Base-by-base conservation (phyloP, 768 basidiomycete genomes). In the Leccinum olivaceopallidum region DNA sequence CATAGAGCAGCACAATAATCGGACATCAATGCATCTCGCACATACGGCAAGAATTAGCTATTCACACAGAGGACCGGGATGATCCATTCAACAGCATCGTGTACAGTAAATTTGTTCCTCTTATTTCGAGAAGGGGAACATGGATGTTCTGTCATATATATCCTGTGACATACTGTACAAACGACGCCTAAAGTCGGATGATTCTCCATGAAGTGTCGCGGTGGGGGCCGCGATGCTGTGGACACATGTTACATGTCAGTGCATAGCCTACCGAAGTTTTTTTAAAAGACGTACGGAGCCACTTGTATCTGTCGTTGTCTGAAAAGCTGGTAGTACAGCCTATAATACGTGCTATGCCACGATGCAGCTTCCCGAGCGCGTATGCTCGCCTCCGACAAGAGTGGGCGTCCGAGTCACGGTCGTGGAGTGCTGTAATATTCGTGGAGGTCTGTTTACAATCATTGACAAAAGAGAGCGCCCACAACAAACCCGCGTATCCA, bases 11-110 rank as follows among this genome's bases (percentile, higher is more conserved):
- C 4, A 42, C 37, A 55, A 28, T 14, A 24, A 54, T 60, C 32
- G 59, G 63, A 60, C 60, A 24, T 42, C 39, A 8, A 18, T 18
- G 37, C 12, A 28, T 36, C 34, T 50, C 20, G 13, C 58, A 59
- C 8, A 16, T 18, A 42, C 8, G 39, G 18, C 39, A 42, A 42
- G 4, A 42, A 42, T 42, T 42, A n/a, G 39, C 39, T 42, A 42
- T 42, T 9, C 18, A 2, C 1, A 42, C 3, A 42, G 7, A 42
- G 22, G n/a, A 32, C 12, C n/a, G 4, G 24, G 20, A 32, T 56
- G 39, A 42, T 47, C 22, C 9, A 36, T 48, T 48, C 26, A 22
- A 14, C 30, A 58, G 39, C 18, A 59, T 44, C 12, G 12, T 58
- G 30, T 59, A 44, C 20, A 58, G 22, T 24, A 58, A 22, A 14